Base-by-base conservation (phyloP, 2,329 filamentous ascomycete species). In the Fusarium austroafricanum region DNA sequence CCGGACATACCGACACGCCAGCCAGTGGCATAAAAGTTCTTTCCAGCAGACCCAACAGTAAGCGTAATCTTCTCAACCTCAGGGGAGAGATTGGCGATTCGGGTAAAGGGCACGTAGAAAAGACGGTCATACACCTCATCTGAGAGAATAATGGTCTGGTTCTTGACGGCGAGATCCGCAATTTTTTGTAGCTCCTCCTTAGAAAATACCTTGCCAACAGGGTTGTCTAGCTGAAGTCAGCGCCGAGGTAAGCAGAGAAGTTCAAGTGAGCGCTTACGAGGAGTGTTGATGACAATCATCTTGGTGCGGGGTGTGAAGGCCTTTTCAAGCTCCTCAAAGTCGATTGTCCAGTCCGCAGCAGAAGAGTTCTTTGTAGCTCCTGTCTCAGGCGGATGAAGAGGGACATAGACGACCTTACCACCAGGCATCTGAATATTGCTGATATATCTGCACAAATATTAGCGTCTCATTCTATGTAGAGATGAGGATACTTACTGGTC, bases 351-450 rank as follows among this genome's bases (percentile, higher is more conserved):
- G 72, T 97, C 92, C 5, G 88, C 89, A 2, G 96, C 94, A 7
- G 93, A 94, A 0, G 93, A 93, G 1, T 92, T 97, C 79, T 90
- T 87, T 38, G 85, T 88, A 6, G 89, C 91, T 50, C 96, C 96
- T 44, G 93, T 89, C 67, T 87, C 85, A 11, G 96, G 96, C 28
- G 96, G 95, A 65, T 96, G 92, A 77, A 99, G 84, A n/a, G 96
- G 94, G 23, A 98, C 95, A 77, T 97, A 98, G 72, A 95, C 91
- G 68, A 98, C 93, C 77, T 91, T 96, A 71, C 96, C 96, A 51
- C 96, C 96, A 1, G 96, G 90, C 94, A 99, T 98, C 80, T 97
- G 92, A 68, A 99, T 98, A 81, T 99, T 99, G 83, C 91, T 94
- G 71, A 99, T 97, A 79, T 98, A 79, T 59, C 77, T 79, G 39